These are phyloP conservation scores for Chimonanthus praecox DNA, from an alignment of 164 flowering plant species.

Conservation along the genomic window DNA sequence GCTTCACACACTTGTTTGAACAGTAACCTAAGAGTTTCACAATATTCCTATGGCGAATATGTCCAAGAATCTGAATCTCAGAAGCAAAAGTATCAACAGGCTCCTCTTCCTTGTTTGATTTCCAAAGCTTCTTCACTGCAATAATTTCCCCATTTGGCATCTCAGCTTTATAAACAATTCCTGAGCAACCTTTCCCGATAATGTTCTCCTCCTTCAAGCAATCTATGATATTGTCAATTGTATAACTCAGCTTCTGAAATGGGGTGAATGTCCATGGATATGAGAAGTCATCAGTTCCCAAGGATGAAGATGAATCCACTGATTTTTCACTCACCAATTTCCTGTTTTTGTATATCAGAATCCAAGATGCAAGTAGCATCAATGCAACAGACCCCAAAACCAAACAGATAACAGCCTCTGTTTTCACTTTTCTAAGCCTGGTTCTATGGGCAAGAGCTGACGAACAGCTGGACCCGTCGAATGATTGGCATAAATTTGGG, in stretches of 20 bases:
- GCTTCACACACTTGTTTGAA: constrained; percentile 57
- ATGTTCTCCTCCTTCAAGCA: constrained; percentile 79
- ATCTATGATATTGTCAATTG: constrained; percentile 66
- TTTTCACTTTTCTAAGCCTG: constrained; percentile 56
- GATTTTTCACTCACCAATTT: constrained; percentile 46
- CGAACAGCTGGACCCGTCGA: constrained; percentile 78
- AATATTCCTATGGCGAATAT: constrained; percentile 75
- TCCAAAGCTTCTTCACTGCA: constrained; percentile 95
- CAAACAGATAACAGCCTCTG: constrained; percentile 47
- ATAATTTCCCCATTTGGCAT: constrained; percentile 84
- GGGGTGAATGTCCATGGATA: constrained; percentile 99
- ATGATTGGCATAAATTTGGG: constrained; percentile 57
- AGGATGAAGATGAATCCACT: constrained; percentile 27
- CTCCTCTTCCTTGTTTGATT: constrained; percentile 46
- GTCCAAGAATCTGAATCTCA: constrained; percentile 71
- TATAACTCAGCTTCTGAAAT: constrained; percentile 74
- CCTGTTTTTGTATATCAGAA: constrained; percentile 46
- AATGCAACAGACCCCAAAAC: constrained; percentile 51
- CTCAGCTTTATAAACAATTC: constrained; percentile 83
- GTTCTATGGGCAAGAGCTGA: constrained; percentile 28
- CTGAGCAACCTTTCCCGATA: constrained; percentile 96
- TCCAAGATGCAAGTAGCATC: constrained; percentile 52
- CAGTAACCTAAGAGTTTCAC: constrained; percentile 71
- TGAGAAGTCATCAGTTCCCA: constrained; percentile 72
- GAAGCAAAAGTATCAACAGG: constrained; percentile 59